Base-by-base conservation (phyloP, 768 basidiomycete species). In the Astraeus odoratus region DNA sequence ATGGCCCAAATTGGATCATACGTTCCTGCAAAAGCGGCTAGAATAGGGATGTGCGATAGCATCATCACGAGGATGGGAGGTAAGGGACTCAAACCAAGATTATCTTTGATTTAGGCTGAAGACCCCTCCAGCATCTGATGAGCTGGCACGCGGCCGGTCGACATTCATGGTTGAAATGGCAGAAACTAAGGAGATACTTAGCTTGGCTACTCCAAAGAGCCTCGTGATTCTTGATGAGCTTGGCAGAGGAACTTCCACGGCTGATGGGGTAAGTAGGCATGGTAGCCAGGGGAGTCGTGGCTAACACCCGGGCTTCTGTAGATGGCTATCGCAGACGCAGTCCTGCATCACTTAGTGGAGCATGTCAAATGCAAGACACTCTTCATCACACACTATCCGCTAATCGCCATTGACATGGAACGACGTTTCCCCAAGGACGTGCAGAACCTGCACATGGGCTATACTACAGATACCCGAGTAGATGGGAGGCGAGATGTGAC, bases 151-250 rank as follows among this genome's bases (percentile, higher is more conserved):
- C 30, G 92, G 92, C 0, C 79, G 89, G 7, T 95, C 92, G 0
- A 98, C 88, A 0, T 96, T 97, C 61, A 96, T 96, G 94, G 89
- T 97, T 3, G 95, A 99, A 64, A 83, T 98, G 74, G 74, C 85
- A 5, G 93, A 97, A 61, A 96, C 94, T 0, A 85, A 82, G 54
- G 89, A 96, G 55, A 93, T 97, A 46, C 65, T 98, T 12, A 75
- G 81, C 27, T 71, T 79, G 3, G 86, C 89, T 1, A 86, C 90
- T 0, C 62, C 72, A 3, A 74, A 74, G 24, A 91, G 87, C 41
- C 73, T 98, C 9, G 86, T 99, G 10, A 85, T 99, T 31, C 71
- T 97, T 3, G 95, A 99, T 56, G 86, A 88, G 57, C 74, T 95
- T 8, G 92, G 92, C 22, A 70, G 91, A 31, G 94, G 95, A 13